phyloP scores from a whole-genome alignment of 352 stramenopile species.

The Phytopythium sindhum region DNA sequence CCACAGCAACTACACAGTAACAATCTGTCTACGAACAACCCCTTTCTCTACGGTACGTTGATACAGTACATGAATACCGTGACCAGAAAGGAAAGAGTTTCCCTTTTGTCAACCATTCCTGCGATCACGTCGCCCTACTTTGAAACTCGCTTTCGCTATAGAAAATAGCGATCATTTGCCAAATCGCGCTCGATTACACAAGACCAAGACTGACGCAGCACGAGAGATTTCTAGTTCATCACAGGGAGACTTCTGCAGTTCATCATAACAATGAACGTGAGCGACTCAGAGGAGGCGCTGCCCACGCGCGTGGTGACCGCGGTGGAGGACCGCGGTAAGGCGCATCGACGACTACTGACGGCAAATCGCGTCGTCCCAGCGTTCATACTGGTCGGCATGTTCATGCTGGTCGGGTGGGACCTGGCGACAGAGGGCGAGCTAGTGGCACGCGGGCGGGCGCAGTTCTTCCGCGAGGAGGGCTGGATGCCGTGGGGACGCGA shows the following conservation, averaged over 20 bases:
- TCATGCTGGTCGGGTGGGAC: constrained; percentile 1
- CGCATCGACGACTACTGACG: neutral
- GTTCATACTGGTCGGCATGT: neutral
- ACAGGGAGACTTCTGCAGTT: no score
- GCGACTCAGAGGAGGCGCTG: neutral
- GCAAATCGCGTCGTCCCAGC: neutral
- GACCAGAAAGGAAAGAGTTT: neutral
- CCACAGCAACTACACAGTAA: no score
- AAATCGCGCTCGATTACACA: neutral
- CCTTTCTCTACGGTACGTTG: neutral
- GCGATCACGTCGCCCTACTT: neutral
- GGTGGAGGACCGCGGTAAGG: constrained; percentile 1
- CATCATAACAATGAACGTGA: neutral
- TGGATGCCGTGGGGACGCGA: neutral
- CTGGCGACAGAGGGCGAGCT: neutral
- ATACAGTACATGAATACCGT: neutral
- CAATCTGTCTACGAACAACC: neutral
- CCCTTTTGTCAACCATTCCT: neutral
- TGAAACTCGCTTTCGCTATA: neutral
- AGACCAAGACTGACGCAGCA: no score
- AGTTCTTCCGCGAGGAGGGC: constrained; percentile 1
- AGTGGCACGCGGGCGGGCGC: neutral
- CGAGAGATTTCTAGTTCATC: no score
- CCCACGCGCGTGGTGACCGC: neutral
- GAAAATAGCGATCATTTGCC: neutral